A percentile compares a stretch with the other conserved stretches of the same genome.
These are phyloP conservation scores for Kwoniella europaea DNA, from an alignment of 768 basidiomycete genomes.

Conservation along the genomic window DNA sequence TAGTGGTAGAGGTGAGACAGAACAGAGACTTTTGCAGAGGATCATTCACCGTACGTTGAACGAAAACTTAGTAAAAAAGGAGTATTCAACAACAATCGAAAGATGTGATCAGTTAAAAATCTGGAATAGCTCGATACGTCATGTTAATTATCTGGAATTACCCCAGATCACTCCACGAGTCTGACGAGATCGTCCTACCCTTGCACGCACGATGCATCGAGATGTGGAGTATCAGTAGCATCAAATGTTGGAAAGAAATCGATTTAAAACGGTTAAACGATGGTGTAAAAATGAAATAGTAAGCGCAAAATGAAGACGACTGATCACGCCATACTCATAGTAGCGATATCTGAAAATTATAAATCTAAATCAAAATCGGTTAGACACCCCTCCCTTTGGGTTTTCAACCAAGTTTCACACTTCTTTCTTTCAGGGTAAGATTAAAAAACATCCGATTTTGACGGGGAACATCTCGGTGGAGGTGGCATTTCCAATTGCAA, in stretches of 20 bases:
- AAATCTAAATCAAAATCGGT: not conserved
- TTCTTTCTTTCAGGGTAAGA: not conserved
- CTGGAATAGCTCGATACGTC: slow-evolving; percentile 9
- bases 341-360: not conserved
- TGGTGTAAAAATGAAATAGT: not conserved
- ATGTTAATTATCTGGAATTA: slow-evolving; percentile 13
- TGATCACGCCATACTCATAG: slow-evolving; percentile 17
- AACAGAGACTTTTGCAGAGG: not conserved
- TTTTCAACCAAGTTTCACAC: no score
- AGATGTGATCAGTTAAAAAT: slow-evolving; percentile 11
- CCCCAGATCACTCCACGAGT: not conserved
- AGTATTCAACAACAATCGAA: not conserved
- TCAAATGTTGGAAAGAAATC: not conserved
- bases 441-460: not conserved
- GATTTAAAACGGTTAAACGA: not conserved
- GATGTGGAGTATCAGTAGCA: not conserved
- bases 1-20: not conserved
- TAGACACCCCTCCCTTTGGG: slow-evolving; percentile 2
- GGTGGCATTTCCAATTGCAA: not conserved
- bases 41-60: not conserved
- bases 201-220: not conserved
- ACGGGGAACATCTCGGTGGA: not conserved
- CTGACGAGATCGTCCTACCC: not conserved
- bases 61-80: not conserved
- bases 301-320: slow-evolving; percentile 5